Evolutionary conservation across 2,329 filamentous ascomycete genomes (phyloP), one percentile per base, ranked within the genome.

Genomic region (Stachybotrys echinatus): DNA sequence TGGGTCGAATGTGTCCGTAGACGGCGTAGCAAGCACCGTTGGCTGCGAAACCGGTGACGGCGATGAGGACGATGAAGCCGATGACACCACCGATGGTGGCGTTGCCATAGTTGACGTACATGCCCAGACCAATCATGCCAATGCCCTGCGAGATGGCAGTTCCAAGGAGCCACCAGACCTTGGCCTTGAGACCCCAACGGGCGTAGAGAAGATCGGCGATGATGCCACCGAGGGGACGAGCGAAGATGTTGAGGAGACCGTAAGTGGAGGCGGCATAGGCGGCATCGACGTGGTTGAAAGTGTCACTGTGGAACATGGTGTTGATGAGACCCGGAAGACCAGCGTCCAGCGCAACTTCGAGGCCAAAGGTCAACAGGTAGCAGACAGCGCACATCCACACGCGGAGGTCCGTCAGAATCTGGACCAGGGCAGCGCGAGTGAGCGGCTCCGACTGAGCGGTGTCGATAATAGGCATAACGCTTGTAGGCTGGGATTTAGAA

Each of bases 381-480:
- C 38, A 40, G 8, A 49, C 18, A 18, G 31, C 22, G 42, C 48
- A 49, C 40, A 45, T 49, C 48, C 48, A 49, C 4, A 49, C 48
- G 8, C 48, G 48, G 6, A 23, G 18, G 17, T 49, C 48, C 4
- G 23, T 19, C n/a, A 49, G 23, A 12, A 49, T 38, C 19, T 45
- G 22, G 23, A 49, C 6, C 23, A 49, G 20, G 8, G 42, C 17
- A 18, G 22, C 20, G 7, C 10, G 3, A 4, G 40, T 45, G 18
- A 38, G 40, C 12, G 40, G 48, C 42, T 49, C 40, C 18, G 42
- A 38, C 19, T 38, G 48, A n/a, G 31, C 39, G 14, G 23, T 45
- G n/a, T 49, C 42, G 23, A 45, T 34, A 14, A 5, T 34, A 5
- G 27, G 27, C 5, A n/a, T n/a, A n/a, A n/a, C n/a, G n/a, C n/a